Evolutionary conservation across 1,284 basidiomycete species (phyloP).

Genomic region (Ustilago hordei): DNA sequence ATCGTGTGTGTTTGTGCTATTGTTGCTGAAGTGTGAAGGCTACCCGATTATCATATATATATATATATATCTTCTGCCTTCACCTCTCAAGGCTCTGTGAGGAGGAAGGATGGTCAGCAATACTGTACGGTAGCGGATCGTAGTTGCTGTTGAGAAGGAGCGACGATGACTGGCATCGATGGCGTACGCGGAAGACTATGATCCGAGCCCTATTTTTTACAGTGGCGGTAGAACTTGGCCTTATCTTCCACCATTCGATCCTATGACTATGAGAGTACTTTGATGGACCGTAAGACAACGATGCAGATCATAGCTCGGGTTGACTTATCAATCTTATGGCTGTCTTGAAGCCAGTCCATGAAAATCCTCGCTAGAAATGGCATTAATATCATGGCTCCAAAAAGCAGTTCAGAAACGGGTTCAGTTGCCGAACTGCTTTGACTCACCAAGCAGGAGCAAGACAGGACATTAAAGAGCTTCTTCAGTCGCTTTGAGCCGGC

Average conservation of each 20-base stretch:
- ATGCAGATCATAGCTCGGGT: no score
- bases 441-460: neutral
- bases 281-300: no score
- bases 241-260: no score
- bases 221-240: no score
- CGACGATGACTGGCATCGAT: neutral
- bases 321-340: no score
- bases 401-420: neutral
- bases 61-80: neutral
- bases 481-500: neutral
- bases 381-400: neutral
- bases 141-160: neutral
- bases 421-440: neutral
- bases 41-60: no score
- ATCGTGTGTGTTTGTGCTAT: constrained; percentile 1
- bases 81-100: neutral
- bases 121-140: neutral
- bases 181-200: neutral
- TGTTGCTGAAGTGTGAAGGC: neutral
- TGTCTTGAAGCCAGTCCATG: no score
- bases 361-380: neutral
- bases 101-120: neutral
- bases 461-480: neutral
- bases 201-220: neutral
- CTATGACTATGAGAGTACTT: no score